Conservation (phyloP, 208 protist species). For the Borovskyia barvae region DNA sequence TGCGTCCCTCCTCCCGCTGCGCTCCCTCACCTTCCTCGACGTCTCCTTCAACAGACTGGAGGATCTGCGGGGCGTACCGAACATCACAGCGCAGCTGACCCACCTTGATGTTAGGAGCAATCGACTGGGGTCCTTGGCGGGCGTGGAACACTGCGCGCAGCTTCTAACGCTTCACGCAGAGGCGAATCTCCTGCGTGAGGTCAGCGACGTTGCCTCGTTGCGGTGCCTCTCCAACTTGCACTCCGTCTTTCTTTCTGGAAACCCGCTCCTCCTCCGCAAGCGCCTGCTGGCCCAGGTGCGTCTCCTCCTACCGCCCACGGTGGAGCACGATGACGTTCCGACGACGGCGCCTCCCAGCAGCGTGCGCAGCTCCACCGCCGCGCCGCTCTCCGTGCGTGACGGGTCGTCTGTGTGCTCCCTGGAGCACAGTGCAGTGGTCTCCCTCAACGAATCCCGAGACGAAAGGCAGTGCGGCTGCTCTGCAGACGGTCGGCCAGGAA, state of each 20-base stretch:
- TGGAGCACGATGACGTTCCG: slow-evolving; percentile 47
- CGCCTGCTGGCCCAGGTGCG: slow-evolving; percentile 30
- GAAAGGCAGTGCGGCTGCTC: not conserved
- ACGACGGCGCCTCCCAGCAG: slow-evolving; percentile 19
- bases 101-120: slow-evolving; percentile 66
- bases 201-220: slow-evolving; percentile 38
- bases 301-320: slow-evolving; percentile 32
- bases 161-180: slow-evolving; percentile 50
- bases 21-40: slow-evolving; percentile 48
- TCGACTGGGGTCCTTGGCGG: slow-evolving; percentile 35
- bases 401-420: slow-evolving; percentile 21
- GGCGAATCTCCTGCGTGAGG: slow-evolving; percentile 60
- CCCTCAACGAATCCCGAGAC: slow-evolving; percentile 1
- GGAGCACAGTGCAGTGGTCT: slow-evolving; percentile 8
- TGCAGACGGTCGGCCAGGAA: not conserved
- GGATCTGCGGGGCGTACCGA: slow-evolving; percentile 51
- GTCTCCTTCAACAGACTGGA: slow-evolving; percentile 75
- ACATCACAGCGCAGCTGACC: slow-evolving; percentile 32
- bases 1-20: slow-evolving; percentile 49
- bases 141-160: slow-evolving; percentile 51
- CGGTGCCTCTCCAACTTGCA: slow-evolving; percentile 29
- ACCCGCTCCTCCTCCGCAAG: slow-evolving; percentile 58
- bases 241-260: slow-evolving; percentile 42
- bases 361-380: slow-evolving; percentile 26
- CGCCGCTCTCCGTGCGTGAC: slow-evolving; percentile 16